phyloP scores from a whole-genome alignment of 108 stramenopile species.

The Pseudonitzschia delicatissima region DNA sequence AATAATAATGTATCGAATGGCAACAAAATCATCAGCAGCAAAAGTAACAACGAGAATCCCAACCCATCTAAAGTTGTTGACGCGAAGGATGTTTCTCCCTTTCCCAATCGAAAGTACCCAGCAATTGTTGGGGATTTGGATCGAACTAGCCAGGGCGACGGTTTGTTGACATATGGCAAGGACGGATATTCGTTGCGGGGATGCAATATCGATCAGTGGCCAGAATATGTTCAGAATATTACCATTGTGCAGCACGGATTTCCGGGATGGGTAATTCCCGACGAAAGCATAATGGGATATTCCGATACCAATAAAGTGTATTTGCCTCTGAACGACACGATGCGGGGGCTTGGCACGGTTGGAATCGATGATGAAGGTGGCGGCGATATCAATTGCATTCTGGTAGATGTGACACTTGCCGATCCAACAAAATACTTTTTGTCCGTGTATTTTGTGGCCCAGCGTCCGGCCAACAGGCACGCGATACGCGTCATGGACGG shows the following conservation, averaged over 20 bases:
- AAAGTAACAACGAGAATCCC: not conserved
- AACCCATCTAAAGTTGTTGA: not conserved
- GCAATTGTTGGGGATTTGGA: conserved; percentile 15
- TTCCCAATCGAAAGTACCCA: conserved; percentile 24
- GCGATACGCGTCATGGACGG: conserved; percentile 36
- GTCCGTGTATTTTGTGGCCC: conserved; percentile 34
- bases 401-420: conserved; percentile 22
- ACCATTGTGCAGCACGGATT: conserved; percentile 21
- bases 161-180: conserved; percentile 19
- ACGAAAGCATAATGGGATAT: conserved; percentile 18
- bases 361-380: conserved; percentile 20
- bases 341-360: conserved; percentile 11
- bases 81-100: not conserved
- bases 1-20: no score
- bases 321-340: conserved; percentile 4
- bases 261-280: conserved; percentile 22
- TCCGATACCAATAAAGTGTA: conserved; percentile 26
- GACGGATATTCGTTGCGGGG: conserved; percentile 41
- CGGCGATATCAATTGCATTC: conserved; percentile 32
- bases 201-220: conserved; percentile 12
- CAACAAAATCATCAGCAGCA: not conserved
- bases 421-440: not conserved
- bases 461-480: not conserved
- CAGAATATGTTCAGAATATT: conserved; percentile 26
- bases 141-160: conserved; percentile 16